Evolutionary conservation across 108 stramenopile species (phyloP), one percentile per base, ranked within the genome.

Genomic region (Pseudonitzschia pungens): DNA sequence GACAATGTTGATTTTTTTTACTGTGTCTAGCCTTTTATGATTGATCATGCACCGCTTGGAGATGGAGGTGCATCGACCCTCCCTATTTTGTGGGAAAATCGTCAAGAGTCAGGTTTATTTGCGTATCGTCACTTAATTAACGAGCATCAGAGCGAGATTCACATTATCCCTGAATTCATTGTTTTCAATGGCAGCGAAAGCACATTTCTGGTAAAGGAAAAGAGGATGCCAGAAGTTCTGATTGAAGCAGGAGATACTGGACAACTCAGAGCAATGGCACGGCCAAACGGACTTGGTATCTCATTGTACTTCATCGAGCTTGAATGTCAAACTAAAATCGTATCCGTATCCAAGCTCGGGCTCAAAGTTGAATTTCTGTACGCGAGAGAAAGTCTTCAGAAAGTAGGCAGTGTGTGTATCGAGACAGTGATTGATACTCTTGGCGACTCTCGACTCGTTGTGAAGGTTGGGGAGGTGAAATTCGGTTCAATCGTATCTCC

Each of bases 101-200:
- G 48, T 21, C 69, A 77, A 31, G 71, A 59, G 12, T 88, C 89
- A 29, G 86, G 89, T 18, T 89, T 82, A 72, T 92, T 87, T 78
- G 89, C 88, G 7, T 95, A 95, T 55, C 83, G 91, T 44, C 63
- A 73, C 22, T 76, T 95, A 5, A 73, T 89, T 16, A 78, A 75
- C 33, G 74, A 84, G 10, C 81, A 89, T 52, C 91, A 92, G 63
- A 80, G 84, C 9, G 89, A 92, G 64, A 54, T 95, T 27, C 94
- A 95, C 62, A 70, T 95, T 45, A 75, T 95, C 14, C 94, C 94
- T 12, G 94, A 95, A 70, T 95, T 84, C 60, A 74, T 92, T 52
- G 77, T 95, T 3, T 95, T 88, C 72, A 95, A 95, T 70, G 91
- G 91, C 45, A 84, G 89, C 55, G 41, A 70, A 26, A 58, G 72